Percentiles rank a stretch among this genome's conserved stretches.
These are phyloP conservation scores for Xylaria intraflava DNA, from an alignment of 495 filamentous ascomycete species.

Conservation along the genomic window DNA sequence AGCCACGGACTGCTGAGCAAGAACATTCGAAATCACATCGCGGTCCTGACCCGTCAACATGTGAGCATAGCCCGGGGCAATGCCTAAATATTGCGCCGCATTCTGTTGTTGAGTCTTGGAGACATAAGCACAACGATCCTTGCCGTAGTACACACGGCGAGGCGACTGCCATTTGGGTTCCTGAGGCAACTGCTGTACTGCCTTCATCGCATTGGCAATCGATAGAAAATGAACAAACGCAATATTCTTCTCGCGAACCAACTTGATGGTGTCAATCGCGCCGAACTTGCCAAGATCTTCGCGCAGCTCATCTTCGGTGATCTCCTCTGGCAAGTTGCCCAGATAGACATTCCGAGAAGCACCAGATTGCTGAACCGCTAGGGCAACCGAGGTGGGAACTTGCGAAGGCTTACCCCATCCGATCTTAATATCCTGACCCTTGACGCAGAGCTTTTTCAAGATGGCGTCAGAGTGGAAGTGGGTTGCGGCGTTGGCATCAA, in stretches of 20 bases:
- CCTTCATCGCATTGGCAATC: slow-evolving; percentile 97
- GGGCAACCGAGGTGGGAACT: slow-evolving; percentile 91
- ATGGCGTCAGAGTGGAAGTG: slow-evolving; percentile 99
- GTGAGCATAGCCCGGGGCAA: slow-evolving; percentile 94
- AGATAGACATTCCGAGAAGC: slow-evolving; percentile 98
- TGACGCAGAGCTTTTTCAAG: slow-evolving; percentile 95
- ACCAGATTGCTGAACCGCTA: slow-evolving; percentile 94
- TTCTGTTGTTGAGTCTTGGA: slow-evolving; percentile 99
- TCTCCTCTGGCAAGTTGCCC: slow-evolving; percentile 85
- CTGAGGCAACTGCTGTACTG: slow-evolving; percentile 93
- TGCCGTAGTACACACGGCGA: slow-evolving; percentile 94
- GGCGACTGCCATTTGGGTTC: slow-evolving; percentile 95
- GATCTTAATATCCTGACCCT: slow-evolving; percentile 98
- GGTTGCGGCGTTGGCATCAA: slow-evolving; percentile 92
- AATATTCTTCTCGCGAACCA: slow-evolving; percentile 96
- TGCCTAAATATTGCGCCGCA: slow-evolving; percentile 94
- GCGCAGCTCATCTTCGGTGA: slow-evolving; percentile 82
- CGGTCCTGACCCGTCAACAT: slow-evolving; percentile 92
- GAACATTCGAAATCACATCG: slow-evolving; percentile 88
- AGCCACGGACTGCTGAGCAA: slow-evolving; percentile 95
- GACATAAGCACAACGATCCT: slow-evolving; percentile 96
- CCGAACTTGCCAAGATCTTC: slow-evolving; percentile 97
- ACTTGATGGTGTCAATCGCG: slow-evolving; percentile 93
- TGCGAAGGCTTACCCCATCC: slow-evolving; percentile 99
- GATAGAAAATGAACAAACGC: slow-evolving; percentile 97